Base-by-base conservation (phyloP, 805 yeast genomes). In the Yamadazyma nakazawae region DNA sequence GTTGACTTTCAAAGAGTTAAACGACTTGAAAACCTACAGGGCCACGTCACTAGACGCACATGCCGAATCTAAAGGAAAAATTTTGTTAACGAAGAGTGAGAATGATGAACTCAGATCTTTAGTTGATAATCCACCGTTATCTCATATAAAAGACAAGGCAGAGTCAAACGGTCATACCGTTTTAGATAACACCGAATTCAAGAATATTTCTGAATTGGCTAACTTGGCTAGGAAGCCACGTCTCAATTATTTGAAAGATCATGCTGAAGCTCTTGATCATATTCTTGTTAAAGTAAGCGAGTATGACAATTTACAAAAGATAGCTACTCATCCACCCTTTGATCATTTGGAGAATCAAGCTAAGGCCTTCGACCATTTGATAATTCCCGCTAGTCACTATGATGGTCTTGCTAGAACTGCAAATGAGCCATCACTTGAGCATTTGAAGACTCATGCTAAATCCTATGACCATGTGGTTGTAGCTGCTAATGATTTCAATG, bases 361-460 rank as follows among this genome's bases (percentile, higher is more conserved):
- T 3, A 24, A 21, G 18, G 19, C 9, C 7, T 50, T 49, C 16
- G 48, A 52, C 26, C 42, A 39, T 28, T 25, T 42, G 24, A 11
- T 51, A 10, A 40, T 60, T 7, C 39, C 54, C 26, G 41, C 47
- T 10, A 58, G 55, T 13, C 58, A 59, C 37, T 65, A 65, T 39
- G 69, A 68, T 17, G 61, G 65, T 18, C 54, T 70, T 37, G 54
- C 61, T 13, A 41, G 54, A 5, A 53, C 53, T 36, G 66, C 64
- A 17, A 18, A 24, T 8, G 10, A 9, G 10, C 43, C 43, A 31
- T 14, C 18, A 13, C 31, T 40, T n/a, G 43, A 40, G n/a, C 31
- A 31, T 28, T 28, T 40, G 11, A 40, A 14, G 13, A 10, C 14
- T 6, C 30, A 40, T 17, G 14, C 43, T 18, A 5, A 13, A 5